Conservation (phyloP, 768 basidiomycete genomes). For the Tricholoma saponaceum region DNA sequence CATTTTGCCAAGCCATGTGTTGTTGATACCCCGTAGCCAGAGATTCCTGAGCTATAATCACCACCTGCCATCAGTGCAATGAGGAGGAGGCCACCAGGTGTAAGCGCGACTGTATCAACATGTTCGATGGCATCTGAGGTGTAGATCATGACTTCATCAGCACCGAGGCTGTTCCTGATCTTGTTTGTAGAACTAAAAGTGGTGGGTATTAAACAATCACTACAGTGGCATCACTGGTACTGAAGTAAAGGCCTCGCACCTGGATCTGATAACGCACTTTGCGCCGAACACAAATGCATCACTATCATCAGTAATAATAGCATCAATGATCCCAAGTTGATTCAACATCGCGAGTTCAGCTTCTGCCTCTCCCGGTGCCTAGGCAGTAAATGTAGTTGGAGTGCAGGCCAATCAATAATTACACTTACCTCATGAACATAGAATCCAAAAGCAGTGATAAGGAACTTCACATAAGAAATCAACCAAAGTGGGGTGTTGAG, state of each 20-base stretch:
- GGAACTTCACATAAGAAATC: constrained; percentile 17
- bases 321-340: constrained; percentile 35
- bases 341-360: constrained; percentile 46
- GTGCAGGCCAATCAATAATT: neutral
- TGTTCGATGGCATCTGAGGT: constrained; percentile 2
- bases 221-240: neutral
- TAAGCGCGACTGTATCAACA: constrained; percentile 1
- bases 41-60: constrained; percentile 54
- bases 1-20: constrained; percentile 55
- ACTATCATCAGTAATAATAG: constrained; percentile 43
- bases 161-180: neutral
- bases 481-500: constrained; percentile 23
- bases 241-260: constrained; percentile 18
- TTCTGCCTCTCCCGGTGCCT: constrained; percentile 53
- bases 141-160: neutral
- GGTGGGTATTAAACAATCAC: neutral
- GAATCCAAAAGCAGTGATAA: constrained; percentile 43
- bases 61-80: constrained; percentile 64
- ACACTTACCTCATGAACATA: constrained; percentile 21
- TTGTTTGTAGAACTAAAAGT: neutral
- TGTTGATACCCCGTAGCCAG: constrained; percentile 46
- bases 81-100: constrained; percentile 47
- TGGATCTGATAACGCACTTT: constrained; percentile 29
- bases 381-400: neutral
- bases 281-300: constrained; percentile 47